Base-by-base conservation (phyloP, 2,329 filamentous ascomycete species). In the Sporothrix variecibatus region DNA sequence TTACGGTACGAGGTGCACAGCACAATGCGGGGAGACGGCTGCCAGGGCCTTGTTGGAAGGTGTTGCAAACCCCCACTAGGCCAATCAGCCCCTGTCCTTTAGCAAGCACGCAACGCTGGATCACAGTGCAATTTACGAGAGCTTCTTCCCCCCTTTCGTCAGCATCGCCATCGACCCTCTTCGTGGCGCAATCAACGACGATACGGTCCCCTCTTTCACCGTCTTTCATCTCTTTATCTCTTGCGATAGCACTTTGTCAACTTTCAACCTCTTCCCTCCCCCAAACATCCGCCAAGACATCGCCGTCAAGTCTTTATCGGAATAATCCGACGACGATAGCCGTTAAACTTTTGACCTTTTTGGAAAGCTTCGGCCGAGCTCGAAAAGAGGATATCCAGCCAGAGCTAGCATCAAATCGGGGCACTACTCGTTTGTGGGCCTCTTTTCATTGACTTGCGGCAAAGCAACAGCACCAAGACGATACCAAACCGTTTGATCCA, bases 21-120 rank as follows among this genome's bases (percentile, higher is more conserved):
- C 46, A 53, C 60, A 53, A 67, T 72, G 40, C 71, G 46, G 58
- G 58, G 43, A 34, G 46, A 17, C 15, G 11, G 43, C 40, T n/a
- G 40, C 40, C 65, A 65, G 43, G 58, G 28, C 31, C 15, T 56
- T 56, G n/a, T 26, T 56, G 51, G 51, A 26, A 26, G n/a, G n/a
- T 34, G 56, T 23, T 26, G 38, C 62, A 43, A 43, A 20, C 58
- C 62, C 40, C 40, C 40, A 34, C 64, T 15, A 34, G 40, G 70
- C 75, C 74, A 76, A 76, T 76, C 74, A 76, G 60, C 71, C 67
- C 67, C 51, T 26, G 62, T 20, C 40, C 26, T 46, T 77, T 76
- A 58, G 71, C 75, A 76, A 75, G 74, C 75, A 74, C 49, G 73
- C 31, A 62, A 60, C 67, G 20, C 20, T 62, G 64, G n/a, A 73